Conservation (phyloP, 345 rosid species). For the Lagerstroemia speciosa region DNA sequence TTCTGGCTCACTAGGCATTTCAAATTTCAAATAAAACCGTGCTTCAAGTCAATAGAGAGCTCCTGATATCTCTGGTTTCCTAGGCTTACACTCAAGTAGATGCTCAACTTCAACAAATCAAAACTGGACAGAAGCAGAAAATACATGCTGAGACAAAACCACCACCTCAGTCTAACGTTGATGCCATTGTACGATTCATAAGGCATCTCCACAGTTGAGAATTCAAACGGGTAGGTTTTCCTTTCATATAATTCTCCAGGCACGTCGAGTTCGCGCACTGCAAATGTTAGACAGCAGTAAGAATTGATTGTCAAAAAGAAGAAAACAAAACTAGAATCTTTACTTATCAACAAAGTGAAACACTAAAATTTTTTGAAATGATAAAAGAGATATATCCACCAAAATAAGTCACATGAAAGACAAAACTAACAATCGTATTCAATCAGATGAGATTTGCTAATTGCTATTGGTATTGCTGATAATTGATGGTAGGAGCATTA, state of each 20-base stretch:
- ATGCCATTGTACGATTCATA: conserved; percentile 47
- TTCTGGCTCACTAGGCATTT: too few species aligned
- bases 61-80: neutral
- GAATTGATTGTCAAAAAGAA: neutral
- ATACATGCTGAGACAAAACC: neutral
- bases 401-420: neutral
- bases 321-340: neutral
- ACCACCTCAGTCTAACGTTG: conserved; percentile 47
- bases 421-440: neutral
- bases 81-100: neutral
- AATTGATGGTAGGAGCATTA: neutral
- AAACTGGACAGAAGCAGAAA: neutral
- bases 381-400: neutral
- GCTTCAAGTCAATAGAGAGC: neutral
- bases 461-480: neutral
- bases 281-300: conserved; percentile 8
- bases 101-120: neutral
- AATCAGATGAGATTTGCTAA: neutral
- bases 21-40: neutral
- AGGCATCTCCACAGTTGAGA: conserved; percentile 54
- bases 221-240: conserved; percentile 49
- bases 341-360: neutral
- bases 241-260: conserved; percentile 42
- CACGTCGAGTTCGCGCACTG: conserved; percentile 41
- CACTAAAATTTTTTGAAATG: neutral